phyloP scores from a whole-genome alignment of 768 basidiomycete genomes.

The Porpolomopsis calyptriformis region DNA sequence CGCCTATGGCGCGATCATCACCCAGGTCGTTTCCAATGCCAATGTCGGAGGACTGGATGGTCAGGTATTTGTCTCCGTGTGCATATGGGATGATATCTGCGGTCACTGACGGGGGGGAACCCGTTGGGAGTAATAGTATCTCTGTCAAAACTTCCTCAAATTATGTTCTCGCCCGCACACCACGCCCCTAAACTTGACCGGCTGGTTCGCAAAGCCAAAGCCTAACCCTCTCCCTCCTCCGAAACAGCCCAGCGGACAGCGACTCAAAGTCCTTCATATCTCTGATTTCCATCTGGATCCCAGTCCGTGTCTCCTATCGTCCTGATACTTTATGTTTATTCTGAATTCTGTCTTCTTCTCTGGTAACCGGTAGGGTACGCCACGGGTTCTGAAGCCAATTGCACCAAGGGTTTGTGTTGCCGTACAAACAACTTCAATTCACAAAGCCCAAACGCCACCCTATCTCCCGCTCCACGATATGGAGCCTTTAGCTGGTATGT shows the following conservation, averaged over 20 bases:
- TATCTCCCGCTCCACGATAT: constrained; percentile 57
- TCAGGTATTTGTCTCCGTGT: constrained; percentile 39
- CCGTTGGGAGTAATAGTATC: constrained; percentile 25
- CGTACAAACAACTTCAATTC: constrained; percentile 41
- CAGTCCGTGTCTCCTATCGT: constrained; percentile 26
- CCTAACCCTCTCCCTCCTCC: constrained; percentile 52
- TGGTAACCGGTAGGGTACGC: constrained; percentile 40
- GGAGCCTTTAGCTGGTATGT: constrained; percentile 51
- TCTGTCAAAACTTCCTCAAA: constrained; percentile 50
- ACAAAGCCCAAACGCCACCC: constrained; percentile 36
- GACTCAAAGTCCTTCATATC: constrained; percentile 64
- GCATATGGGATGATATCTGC: constrained; percentile 6
- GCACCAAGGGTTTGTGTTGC: constrained; percentile 58
- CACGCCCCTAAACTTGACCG: constrained; percentile 48
- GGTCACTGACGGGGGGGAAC: background rate
- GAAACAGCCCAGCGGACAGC: constrained; percentile 50
- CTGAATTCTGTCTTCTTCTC: background rate
- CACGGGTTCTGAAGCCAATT: constrained; percentile 63
- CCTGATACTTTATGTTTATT: background rate
- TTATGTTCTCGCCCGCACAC: constrained; percentile 49
- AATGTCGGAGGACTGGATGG: constrained; percentile 67
- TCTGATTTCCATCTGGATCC: constrained; percentile 73
- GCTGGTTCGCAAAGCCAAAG: constrained; percentile 72
- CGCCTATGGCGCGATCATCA: constrained; percentile 48
- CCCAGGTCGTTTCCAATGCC: constrained; percentile 63